Base-by-base conservation (phyloP, 2,329 filamentous ascomycete genomes). In the Colletotrichum endophyticum region DNA sequence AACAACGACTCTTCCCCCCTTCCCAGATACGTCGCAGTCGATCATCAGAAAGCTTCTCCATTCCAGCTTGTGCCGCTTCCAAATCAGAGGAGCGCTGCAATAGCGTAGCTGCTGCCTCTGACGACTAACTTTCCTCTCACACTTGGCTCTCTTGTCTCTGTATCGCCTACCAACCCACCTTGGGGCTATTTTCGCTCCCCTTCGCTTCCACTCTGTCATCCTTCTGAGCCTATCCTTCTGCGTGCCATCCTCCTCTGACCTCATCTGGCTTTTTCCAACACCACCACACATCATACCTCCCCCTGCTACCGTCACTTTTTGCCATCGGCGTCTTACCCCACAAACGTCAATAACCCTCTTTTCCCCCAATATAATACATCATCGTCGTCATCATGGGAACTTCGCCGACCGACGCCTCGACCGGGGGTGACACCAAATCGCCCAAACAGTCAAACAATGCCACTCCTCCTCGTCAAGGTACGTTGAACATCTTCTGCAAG, bases 361-460 rank as follows among this genome's bases (percentile, higher is more conserved):
- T 80, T 77, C 81, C 80, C 81, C 79, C 79, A 82, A 81, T 84
- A 84, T 84, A 85, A 84, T 86, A 86, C 83, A 86, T 85, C 84
- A 86, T 89, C 84, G 80, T 84, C 82, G 84, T 86, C 86, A 87
- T 86, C 84, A 89, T 89, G 87, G 88, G 84, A 82, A 86, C 85
- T 84, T 85, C 87, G 79, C 82, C 86, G 80, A 82, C 82, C 79
- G 82, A 83, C 82, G 80, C 84, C 79, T 84, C 84, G 78, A 82
- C 82, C 77, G 80, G 84, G 82, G 86, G 84, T 84, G 84, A 86
- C 81, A 87, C 87, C 78, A 88, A 88, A 84, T 89, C 88, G 80
- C 88, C 88, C 79, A 88, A 87, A 81, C 85, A 85, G 75, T 82
- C 85, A 78, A 86, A 82, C 82, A 86, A 85, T 67, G 44, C 78